A percentile compares a stretch with the other conserved stretches of the same genome.
These are phyloP conservation scores for Lavandula angustifolia DNA, from an alignment of 257 asterid species.

Conservation along the genomic window DNA sequence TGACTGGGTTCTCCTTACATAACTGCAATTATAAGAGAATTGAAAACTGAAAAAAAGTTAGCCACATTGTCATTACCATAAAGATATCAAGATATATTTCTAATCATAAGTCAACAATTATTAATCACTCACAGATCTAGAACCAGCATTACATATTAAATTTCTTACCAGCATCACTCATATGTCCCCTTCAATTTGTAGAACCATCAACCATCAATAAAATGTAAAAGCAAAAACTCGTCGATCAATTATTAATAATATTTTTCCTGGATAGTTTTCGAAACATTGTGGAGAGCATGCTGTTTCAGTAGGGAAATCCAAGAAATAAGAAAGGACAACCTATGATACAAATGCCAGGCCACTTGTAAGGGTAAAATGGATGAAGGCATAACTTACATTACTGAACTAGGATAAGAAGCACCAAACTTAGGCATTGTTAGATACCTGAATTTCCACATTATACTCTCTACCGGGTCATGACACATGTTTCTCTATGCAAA, in stretches of 20 bases:
- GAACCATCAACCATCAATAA: not conserved
- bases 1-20: constrained; percentile 67
- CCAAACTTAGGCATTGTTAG: not conserved
- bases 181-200: not conserved
- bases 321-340: not conserved
- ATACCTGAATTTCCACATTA: not conserved
- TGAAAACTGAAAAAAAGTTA: constrained; percentile 24
- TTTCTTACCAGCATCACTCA: too few relatives aligned
- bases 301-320: not conserved
- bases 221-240: not conserved
- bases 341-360: not conserved
- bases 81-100: constrained; percentile 11
- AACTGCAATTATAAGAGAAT: constrained; percentile 47
- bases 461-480: not conserved
- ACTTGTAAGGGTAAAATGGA: not conserved
- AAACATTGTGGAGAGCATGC: too few relatives aligned
- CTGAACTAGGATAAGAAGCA: not conserved
- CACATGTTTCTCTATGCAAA: not conserved
- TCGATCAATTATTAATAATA: not conserved
- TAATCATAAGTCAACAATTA: constrained; percentile 11
- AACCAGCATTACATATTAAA: constrained; percentile 14
- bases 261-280: not conserved
- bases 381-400: not conserved
- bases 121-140: constrained; percentile 5
- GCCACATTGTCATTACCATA: constrained; percentile 20